Evolutionary conservation across 164 flowering plant genomes (phyloP), one percentile per base, ranked within the genome.

Genomic region (Annona cherimola): DNA sequence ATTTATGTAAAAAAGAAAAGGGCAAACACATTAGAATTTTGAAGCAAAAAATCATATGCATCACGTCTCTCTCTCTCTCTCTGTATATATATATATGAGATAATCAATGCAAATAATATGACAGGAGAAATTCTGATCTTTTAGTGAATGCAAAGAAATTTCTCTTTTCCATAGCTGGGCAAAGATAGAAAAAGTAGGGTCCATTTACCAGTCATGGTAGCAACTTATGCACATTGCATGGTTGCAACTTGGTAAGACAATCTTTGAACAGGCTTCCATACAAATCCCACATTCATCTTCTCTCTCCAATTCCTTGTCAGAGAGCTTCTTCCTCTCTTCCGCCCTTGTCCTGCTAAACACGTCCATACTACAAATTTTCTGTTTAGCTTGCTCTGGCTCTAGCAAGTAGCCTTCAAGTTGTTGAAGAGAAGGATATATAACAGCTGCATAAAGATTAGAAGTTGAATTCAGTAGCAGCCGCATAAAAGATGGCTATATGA

Each of bases 221-320:
- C 98, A 94, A 73, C 83, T 91, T 77, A 91, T 91, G 84, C 97
- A 94, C 97, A 94, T 88, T 14, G 91, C 83, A 78, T 94, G 99
- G 69, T 90, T 89, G 82, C 98, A 94, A 71, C 82, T 87, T 55
- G 99, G 99, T 84, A 91, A 81, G 71, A 94, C 97, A 81, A 94
- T 83, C 81, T 92, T 94, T 71, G 90, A 77, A 80, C 97, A 86
- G 12, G 83, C 77, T 72, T 90, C 96, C 77, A 92, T 75, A 81
- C 97, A 92, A 73, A 92, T 90, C 45, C 94, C 97, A 82, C 97
- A 92, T 75, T 92, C 97, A 62, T 88, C 87, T 79, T 92, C 97
- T 80, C 92, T 86, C 66, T 94, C 92, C 61, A 81, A 73, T 62
- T 93, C 95, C 54, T 80, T 39, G 62, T 79, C 84, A 14, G 79